Conservation (phyloP, 2,329 filamentous ascomycete species). For the Aureobasidium sp. region DNA sequence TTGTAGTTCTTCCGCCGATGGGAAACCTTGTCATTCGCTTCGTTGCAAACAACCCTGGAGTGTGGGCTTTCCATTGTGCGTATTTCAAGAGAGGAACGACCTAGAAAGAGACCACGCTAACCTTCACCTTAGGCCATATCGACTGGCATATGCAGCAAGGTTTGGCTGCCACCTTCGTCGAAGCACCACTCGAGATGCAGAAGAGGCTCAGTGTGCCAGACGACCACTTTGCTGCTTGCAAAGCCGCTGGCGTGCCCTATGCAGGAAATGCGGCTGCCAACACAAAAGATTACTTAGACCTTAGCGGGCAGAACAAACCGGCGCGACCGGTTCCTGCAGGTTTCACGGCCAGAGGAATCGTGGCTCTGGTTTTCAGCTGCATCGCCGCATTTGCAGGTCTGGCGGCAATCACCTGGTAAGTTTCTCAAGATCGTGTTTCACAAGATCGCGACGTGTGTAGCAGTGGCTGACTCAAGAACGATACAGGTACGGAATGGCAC, state of each 20-base stretch:
- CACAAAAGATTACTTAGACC: conserved; percentile 52
- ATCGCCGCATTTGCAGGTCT: conserved; percentile 61
- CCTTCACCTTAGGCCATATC: conserved; percentile 29
- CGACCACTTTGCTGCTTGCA: conserved; percentile 53
- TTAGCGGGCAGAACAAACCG: conserved; percentile 50
- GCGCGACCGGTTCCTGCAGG: conserved; percentile 53
- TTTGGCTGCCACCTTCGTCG: conserved; percentile 43
- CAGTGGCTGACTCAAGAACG: conserved; percentile 11
- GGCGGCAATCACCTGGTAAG: conserved; percentile 59
- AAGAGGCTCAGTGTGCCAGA: conserved; percentile 50
- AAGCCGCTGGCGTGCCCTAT: conserved; percentile 40
- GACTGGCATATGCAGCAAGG: conserved; percentile 46
- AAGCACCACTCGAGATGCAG: conserved; percentile 51
- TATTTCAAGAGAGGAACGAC: not conserved
- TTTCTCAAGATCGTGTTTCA: conserved; percentile 12
- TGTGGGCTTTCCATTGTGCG: conserved; percentile 17
- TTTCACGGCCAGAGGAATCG: conserved; percentile 62
- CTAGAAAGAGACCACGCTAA: conserved; percentile 8
- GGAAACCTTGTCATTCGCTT: conserved; percentile 49
- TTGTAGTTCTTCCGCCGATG: conserved; percentile 44
- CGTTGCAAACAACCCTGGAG: conserved; percentile 42
- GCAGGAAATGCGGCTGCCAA: conserved; percentile 70
- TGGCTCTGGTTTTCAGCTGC: conserved; percentile 66
- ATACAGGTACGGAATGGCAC: conserved; percentile 27
- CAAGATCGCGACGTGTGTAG: not conserved